Percentiles rank a stretch among this genome's conserved stretches.
These are phyloP conservation scores for Carex kokanica DNA, from an alignment of 176 grass and related monocot species.

Conservation along the genomic window DNA sequence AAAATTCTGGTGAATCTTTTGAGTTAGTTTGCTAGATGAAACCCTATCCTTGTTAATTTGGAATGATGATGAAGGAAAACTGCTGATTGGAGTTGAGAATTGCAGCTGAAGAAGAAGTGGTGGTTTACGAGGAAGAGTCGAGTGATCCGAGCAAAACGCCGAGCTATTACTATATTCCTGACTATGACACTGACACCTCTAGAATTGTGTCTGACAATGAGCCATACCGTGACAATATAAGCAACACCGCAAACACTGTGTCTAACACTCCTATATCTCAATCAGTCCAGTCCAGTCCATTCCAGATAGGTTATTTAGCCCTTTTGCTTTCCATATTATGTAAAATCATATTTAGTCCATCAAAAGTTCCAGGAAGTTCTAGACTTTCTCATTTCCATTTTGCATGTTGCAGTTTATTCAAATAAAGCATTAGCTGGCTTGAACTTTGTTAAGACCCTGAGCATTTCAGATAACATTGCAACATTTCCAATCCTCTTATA, in stretches of 20 bases:
- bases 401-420: not conserved
- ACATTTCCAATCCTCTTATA: not conserved
- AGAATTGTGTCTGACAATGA: not conserved
- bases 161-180: not conserved
- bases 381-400: not conserved
- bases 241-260: not conserved
- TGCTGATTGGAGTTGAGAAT: not conserved
- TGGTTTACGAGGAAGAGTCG: no score
- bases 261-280: not conserved
- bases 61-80: not conserved
- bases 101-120: not conserved
- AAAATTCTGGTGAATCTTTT: not conserved
- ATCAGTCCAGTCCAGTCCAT: not conserved
- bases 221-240: not conserved
- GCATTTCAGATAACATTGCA: not conserved
- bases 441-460: not conserved
- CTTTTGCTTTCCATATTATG: not conserved
- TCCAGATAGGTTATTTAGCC: not conserved
- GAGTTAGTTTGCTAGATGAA: not conserved
- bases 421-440: not conserved
- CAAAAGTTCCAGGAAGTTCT: not conserved
- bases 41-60: not conserved
- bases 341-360: not conserved
- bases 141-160: no score
- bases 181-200: not conserved